A percentile compares a stretch with the other conserved stretches of the same genome.
phyloP scores from a whole-genome alignment of 2,329 filamentous ascomycete species.

The Botryotinia convoluta region DNA sequence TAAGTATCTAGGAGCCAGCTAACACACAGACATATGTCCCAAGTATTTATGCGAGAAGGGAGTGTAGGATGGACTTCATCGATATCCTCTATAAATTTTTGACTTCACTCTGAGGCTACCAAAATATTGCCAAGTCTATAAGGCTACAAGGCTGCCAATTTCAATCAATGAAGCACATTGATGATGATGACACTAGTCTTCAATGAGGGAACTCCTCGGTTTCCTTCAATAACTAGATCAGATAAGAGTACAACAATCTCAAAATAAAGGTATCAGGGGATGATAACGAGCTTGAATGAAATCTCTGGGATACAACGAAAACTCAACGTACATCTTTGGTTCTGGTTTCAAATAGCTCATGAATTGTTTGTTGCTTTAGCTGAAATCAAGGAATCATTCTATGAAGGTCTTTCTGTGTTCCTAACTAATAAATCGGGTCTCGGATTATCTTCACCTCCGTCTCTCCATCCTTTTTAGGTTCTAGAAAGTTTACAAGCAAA shows the following conservation, averaged over 20 bases:
- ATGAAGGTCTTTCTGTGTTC: constrained; percentile 9
- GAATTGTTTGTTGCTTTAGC: constrained; percentile 14
- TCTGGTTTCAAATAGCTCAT: constrained; percentile 13
- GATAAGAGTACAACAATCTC: neutral
- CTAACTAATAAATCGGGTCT: neutral
- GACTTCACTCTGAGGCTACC: constrained; percentile 7
- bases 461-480: constrained; percentile 15
- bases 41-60: neutral
- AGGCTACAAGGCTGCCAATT: constrained; percentile 17
- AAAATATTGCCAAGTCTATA: neutral
- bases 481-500: constrained; percentile 22
- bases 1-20: neutral
- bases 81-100: neutral
- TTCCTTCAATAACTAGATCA: constrained; percentile 10
- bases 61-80: neutral
- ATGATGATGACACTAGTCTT: constrained; percentile 16
- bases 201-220: constrained; percentile 4
- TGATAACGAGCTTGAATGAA: neutral
- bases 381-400: constrained; percentile 8
- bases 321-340: constrained; percentile 11
- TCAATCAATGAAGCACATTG: neutral
- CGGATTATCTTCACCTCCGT: constrained; percentile 18
- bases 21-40: neutral
- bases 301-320: neutral
- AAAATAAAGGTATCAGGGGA: neutral